Percentiles rank a stretch among this genome's conserved stretches.
Conservation (phyloP, 805 yeast genomes). For the Nakazawaea anatomiae region DNA sequence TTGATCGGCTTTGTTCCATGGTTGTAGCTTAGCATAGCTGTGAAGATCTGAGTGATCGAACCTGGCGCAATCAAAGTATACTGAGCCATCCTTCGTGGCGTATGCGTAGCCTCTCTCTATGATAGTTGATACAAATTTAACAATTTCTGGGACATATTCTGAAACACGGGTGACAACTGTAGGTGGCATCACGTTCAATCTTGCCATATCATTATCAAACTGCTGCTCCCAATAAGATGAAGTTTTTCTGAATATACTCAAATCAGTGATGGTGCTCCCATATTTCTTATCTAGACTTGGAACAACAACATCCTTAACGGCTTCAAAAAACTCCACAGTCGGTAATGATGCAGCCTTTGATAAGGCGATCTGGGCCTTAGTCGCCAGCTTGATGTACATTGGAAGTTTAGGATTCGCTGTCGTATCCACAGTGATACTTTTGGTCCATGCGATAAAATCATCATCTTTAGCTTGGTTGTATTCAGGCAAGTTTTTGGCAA, state of each 20-base stretch:
- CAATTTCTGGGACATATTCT: slow-evolving; percentile 91
- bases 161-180: slow-evolving; percentile 89
- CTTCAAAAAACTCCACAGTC: slow-evolving; percentile 31
- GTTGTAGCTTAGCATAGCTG: slow-evolving; percentile 92
- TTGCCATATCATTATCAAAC: slow-evolving; percentile 80
- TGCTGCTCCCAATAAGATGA: slow-evolving; percentile 88
- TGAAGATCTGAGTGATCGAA: slow-evolving; percentile 73
- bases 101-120: slow-evolving; percentile 81
- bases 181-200: slow-evolving; percentile 79
- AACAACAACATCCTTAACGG: slow-evolving; percentile 71
- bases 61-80: slow-evolving; percentile 85
- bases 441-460: slow-evolving; percentile 48
- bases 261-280: slow-evolving; percentile 80
- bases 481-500: slow-evolving; percentile 50
- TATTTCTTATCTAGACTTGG: slow-evolving; percentile 63
- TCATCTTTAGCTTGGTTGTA: slow-evolving; percentile 7
- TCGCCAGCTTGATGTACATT: slow-evolving; percentile 70
- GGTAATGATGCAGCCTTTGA: slow-evolving; percentile 21
- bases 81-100: slow-evolving; percentile 80
- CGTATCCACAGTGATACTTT: slow-evolving; percentile 28
- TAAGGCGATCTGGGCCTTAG: slow-evolving; percentile 43
- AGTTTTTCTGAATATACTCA: slow-evolving; percentile 70
- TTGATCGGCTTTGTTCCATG: slow-evolving; percentile 92
- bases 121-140: slow-evolving; percentile 69
- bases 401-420: slow-evolving; percentile 74